Evolutionary conservation across 805 yeast genomes (phyloP).

Genomic region (Suhomyces xylopsoci): DNA sequence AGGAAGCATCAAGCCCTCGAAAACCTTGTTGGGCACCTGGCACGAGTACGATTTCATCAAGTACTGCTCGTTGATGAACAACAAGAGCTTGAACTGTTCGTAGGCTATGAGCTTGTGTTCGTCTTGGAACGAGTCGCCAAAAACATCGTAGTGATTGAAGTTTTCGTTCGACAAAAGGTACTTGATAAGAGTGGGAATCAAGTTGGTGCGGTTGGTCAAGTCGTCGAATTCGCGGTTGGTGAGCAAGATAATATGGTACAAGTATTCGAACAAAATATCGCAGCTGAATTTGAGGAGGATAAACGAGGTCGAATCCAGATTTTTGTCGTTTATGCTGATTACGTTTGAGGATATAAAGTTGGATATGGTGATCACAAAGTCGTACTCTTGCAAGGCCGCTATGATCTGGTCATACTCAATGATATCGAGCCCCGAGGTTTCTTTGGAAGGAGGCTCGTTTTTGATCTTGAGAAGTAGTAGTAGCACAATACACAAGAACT

Average conservation of each 20-base stretch:
- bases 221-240: slow-evolving; percentile 31
- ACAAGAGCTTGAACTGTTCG: slow-evolving; percentile 64
- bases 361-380: slow-evolving; percentile 44
- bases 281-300: slow-evolving; percentile 36
- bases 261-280: slow-evolving; percentile 41
- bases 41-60: slow-evolving; percentile 54
- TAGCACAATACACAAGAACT: slow-evolving; percentile 33
- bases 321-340: slow-evolving; percentile 13
- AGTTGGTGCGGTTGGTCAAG: slow-evolving; percentile 22
- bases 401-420: slow-evolving; percentile 17
- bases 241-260: slow-evolving; percentile 33
- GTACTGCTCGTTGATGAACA: slow-evolving; percentile 84
- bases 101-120: slow-evolving; percentile 52
- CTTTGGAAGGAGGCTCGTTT: slow-evolving; percentile 13
- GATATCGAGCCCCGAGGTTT: slow-evolving; percentile 11
- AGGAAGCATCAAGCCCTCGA: slow-evolving; percentile 44
- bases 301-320: slow-evolving; percentile 17
- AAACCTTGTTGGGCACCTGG: slow-evolving; percentile 46
- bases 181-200: slow-evolving; percentile 28
- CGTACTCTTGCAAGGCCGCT: slow-evolving; percentile 53
- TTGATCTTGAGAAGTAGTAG: slow-evolving; percentile 33
- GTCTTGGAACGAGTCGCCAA: slow-evolving; percentile 45
- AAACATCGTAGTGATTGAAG: slow-evolving; percentile 32
- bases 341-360: slow-evolving; percentile 30
- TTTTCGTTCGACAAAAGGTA: slow-evolving; percentile 32